Evolutionary conservation across 306 rosid genomes (phyloP).

Genomic region (Prinsepia uniflora): DNA sequence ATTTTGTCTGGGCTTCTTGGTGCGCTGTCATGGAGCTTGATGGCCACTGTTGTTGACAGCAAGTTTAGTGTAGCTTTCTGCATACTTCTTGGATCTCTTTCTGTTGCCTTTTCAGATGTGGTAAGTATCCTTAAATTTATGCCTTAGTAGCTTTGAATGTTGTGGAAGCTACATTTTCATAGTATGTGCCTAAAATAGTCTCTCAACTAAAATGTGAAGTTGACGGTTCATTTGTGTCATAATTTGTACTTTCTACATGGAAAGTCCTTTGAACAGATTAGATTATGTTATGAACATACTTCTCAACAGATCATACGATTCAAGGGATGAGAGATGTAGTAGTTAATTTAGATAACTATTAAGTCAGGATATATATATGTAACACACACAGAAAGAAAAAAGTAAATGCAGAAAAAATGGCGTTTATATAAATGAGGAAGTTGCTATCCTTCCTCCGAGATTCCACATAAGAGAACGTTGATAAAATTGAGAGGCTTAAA

Average conservation of each 20-base stretch:
- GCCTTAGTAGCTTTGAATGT: neutral
- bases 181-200: neutral
- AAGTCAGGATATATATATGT: neutral
- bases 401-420: neutral
- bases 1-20: conserved; percentile 95
- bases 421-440: neutral
- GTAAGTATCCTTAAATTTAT: conserved; percentile 50
- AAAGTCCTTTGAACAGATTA: neutral
- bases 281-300: neutral
- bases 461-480: neutral
- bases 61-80: conserved; percentile 79
- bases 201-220: neutral
- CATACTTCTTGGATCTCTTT: conserved; percentile 91
- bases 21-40: conserved; percentile 89
- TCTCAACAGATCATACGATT: neutral
- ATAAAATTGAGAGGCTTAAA: neutral
- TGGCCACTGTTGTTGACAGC: conserved; percentile 80
- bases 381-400: neutral
- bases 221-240: neutral
- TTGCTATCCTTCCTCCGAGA: neutral
- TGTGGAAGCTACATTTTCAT: neutral
- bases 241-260: neutral
- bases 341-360: neutral
- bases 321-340: neutral
- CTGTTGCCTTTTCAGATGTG: conserved; percentile 98